Evolutionary conservation across 352 stramenopile species (phyloP).

Genomic region (Lagenidium giganteum): DNA sequence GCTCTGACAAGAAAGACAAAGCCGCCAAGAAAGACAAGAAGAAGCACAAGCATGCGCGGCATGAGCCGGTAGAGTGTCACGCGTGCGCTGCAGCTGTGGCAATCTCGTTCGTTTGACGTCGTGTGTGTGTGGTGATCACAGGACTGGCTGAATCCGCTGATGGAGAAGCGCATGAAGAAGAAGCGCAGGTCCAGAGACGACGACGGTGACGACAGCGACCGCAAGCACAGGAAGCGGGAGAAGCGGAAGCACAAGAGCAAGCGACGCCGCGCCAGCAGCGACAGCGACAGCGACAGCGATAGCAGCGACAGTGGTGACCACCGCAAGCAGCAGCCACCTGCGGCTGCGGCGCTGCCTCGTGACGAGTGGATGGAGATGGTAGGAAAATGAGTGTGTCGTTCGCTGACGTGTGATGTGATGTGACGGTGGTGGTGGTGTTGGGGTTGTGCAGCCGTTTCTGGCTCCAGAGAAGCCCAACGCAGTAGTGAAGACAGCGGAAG

Average conservation of each 20-base stretch:
- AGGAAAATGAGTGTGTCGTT: neutral
- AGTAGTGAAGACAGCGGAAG: conserved; percentile 29
- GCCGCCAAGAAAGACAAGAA: conserved; percentile 17
- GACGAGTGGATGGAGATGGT: conserved; percentile 85
- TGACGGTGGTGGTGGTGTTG: neutral
- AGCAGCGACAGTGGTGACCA: conserved; percentile 7
- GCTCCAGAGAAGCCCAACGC: conserved; percentile 10
- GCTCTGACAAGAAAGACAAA: conserved; percentile 12
- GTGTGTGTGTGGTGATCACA: neutral
- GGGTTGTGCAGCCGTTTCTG: conserved; percentile 38
- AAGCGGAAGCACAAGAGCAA: conserved; percentile 29
- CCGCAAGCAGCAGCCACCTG: neutral
- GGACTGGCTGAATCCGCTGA: conserved; percentile 36
- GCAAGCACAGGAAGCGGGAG: conserved; percentile 26
- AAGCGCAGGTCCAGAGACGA: conserved; percentile 1
- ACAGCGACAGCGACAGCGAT: conserved; percentile 13
- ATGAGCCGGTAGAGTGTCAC: conserved; percentile 15
- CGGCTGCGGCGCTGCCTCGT: conserved; percentile 23
- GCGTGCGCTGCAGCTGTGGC: neutral
- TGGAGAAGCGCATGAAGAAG: conserved; percentile 30
- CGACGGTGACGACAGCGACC: conserved; percentile 2
- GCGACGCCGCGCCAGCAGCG: conserved; percentile 20
- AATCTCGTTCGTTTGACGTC: neutral
- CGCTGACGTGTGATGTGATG: neutral
- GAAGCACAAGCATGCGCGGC: conserved; percentile 10